Evolutionary conservation across 176 grass and related monocot species (phyloP), one percentile per base, ranked within the genome.

Genomic region (Triticum turgidum): DNA sequence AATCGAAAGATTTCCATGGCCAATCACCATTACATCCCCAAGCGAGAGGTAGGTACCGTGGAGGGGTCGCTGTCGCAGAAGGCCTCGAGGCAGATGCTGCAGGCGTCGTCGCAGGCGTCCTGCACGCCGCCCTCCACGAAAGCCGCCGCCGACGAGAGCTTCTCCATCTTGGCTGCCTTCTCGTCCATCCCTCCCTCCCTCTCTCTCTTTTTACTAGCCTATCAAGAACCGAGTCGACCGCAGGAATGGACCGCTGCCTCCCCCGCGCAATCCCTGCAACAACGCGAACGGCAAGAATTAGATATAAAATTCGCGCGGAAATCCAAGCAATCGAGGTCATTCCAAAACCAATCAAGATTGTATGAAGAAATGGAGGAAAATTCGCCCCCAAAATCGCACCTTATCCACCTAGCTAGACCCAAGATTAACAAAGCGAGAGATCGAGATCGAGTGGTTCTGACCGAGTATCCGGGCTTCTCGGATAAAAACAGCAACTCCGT

Each of bases 51-150:
- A 11, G 27, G 0, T 56, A 99, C 97, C 71, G 97, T 96, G 59
- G 92, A 99, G 65, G 97, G 97, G 87, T 99, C 92, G 61, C 88
- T 92, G 73, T 99, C 88, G 86, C 87, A 96, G 89, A 99, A 99
- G 66, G 84, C 87, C 80, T 99, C 97, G 21, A 99, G 94, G 76
- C 97, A 99, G 74, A 99, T 99, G 83, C 97, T 99, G 81, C 97
- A 99, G 56, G 97, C 65, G 73, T 98, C 97, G 37, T 98, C 97
- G 86, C 94, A 99, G 68, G 94, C 88, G 80, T 96, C 92, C 88
- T 96, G 97, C 78, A 99, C 90, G 22, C 97, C 94, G 39, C 97
- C 97, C 88, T 99, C 92, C 41, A 99, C 94, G 69, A 99, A 99
- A 39, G 94, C 97, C 29, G 83, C 97, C 35, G 90, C 90, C 21